Base-by-base conservation (phyloP, 805 yeast species). In the Debaryomyces tyrocola region DNA sequence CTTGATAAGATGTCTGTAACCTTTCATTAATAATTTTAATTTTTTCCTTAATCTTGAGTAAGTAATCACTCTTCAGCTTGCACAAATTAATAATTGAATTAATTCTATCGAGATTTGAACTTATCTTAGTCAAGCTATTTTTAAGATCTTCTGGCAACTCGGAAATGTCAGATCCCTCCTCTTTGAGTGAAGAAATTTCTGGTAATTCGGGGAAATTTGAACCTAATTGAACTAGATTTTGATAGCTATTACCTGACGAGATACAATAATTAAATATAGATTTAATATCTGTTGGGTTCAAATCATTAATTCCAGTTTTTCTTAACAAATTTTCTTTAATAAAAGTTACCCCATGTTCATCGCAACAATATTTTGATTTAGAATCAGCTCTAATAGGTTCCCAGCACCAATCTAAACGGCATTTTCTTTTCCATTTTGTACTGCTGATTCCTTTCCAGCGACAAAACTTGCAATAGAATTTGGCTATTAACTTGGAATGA, bases 401-500 rank as follows among this genome's bases (percentile, higher is more conserved):
- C 41, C 56, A 74, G 59, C 97, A 90, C 1, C 58, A 62, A 0
- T 62, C 58, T 10, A 86, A 44, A 21, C 92, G 73, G 60, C 97
- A 90, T 57, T 85, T 86, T 35, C 85, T 75, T 62, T 85, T 86
- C 92, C 92, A 90, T 12, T 75, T 51, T 0, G 92, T 80, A 24
- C 53, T 55, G 0, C 85, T 85, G 28, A 63, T 60, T 27, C 57
- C 81, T 48, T 64, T 62, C 76, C 77, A 73, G 44, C 77, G 79
- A 62, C 97, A 90, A 47, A 82, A 80, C 8, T 85, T 85, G 59
- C 97, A 90, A 59, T 71, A 85, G 58, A 78, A 90, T 45, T 78
- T 77, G 40, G 78, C 73, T 9, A 90, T 83, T 42, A 90, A 68
- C 34, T 75, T 72, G 47, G 79, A 74, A 56, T 76, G 77, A 44